Conservation (phyloP, 345 rosid species). For the Salix dunnii region DNA sequence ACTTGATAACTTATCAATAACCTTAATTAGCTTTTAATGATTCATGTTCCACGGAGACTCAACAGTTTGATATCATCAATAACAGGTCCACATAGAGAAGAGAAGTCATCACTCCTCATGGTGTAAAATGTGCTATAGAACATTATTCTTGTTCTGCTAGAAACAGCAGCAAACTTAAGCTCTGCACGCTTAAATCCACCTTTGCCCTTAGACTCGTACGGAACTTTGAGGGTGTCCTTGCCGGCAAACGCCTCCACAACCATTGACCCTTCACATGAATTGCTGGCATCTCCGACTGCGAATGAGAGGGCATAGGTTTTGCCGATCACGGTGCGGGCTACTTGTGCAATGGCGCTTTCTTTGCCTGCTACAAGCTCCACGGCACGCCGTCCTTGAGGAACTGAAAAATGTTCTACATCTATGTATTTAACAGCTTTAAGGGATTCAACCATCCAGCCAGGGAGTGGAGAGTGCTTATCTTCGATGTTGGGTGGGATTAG, state of each 20-base stretch:
- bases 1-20: background rate
- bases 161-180: conserved; percentile 51
- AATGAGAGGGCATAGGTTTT: conserved; percentile 55
- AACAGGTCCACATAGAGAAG: conserved; percentile 79
- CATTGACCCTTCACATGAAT: conserved; percentile 65
- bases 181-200: conserved; percentile 52
- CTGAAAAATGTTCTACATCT: conserved; percentile 26
- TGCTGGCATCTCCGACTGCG: conserved; percentile 57
- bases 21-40: background rate
- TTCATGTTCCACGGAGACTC: conserved; percentile 25
- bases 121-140: conserved; percentile 69
- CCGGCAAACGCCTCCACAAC: conserved; percentile 70
- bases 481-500: conserved; percentile 51
- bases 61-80: conserved; percentile 63
- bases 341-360: conserved; percentile 70
- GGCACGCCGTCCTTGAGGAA: conserved; percentile 26
- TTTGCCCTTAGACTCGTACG: conserved; percentile 55
- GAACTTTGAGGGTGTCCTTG: conserved; percentile 38
- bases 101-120: conserved; percentile 61
- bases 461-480: conserved; percentile 49
- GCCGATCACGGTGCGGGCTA: conserved; percentile 41
- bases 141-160: conserved; percentile 49
- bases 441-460: conserved; percentile 54
- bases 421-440: conserved; percentile 56
- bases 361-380: conserved; percentile 68